phyloP scores from a whole-genome alignment of 169 alveolate species.

The Plasmodium sp. region DNA sequence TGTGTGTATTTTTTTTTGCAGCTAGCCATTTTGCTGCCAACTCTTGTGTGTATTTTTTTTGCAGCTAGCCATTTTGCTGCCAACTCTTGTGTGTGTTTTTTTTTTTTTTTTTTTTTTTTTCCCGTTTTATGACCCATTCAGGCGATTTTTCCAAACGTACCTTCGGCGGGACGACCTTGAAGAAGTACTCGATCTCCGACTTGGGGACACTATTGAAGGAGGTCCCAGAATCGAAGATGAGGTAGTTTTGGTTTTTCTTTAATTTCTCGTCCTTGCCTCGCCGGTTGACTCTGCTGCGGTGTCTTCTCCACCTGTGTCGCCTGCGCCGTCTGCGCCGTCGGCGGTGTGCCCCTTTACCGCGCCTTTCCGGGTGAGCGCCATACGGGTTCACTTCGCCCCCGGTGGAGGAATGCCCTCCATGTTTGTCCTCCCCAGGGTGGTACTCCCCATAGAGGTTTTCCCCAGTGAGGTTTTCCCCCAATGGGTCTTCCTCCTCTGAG shows the following conservation, averaged over 20 bases:
- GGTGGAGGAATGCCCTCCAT: not conserved
- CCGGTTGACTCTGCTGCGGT: not conserved
- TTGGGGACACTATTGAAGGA: slow-evolving; percentile 90
- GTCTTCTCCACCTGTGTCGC: not conserved
- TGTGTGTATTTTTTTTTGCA: not conserved
- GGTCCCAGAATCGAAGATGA: slow-evolving; percentile 93
- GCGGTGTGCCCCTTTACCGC: not conserved
- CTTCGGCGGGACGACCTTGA: slow-evolving; percentile 78
- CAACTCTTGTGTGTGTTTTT: not conserved
- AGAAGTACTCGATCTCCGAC: slow-evolving; percentile 78
- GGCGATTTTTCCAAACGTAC: slow-evolving; percentile 1
- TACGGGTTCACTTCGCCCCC: not conserved
- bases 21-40: too few relatives aligned
- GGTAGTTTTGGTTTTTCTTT: slow-evolving; percentile 80
- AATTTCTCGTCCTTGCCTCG: not conserved
- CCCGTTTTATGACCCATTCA: not conserved
- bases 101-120: not conserved
- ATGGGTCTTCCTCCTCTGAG: not conserved
- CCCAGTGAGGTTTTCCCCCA: not conserved
- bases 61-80: too few relatives aligned
- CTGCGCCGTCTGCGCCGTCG: not conserved
- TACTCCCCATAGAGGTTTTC: not conserved
- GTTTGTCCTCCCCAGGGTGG: not conserved
- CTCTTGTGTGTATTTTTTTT: not conserved
- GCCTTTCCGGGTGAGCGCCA: not conserved